Conservation (phyloP, 306 rosid genomes). For the Fragaria ananassa region DNA sequence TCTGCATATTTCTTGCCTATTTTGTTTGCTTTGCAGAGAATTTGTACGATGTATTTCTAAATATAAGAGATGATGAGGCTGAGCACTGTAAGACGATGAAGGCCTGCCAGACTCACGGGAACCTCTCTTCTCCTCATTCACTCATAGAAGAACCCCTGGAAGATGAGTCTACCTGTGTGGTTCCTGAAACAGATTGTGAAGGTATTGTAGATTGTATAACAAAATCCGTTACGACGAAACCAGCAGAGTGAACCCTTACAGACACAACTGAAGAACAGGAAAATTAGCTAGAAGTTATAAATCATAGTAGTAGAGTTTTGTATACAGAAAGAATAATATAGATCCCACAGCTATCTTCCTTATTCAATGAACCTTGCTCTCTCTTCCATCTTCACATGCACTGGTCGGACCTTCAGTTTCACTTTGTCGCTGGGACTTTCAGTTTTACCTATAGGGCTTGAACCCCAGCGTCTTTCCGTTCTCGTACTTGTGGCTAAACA, state of each 20-base stretch:
- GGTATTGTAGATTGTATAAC: conserved; percentile 80
- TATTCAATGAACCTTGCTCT: not conserved
- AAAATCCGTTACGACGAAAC: conserved; percentile 53
- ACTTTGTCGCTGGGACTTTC: not conserved
- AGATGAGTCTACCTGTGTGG: conserved; percentile 36
- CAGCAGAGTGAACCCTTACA: conserved; percentile 35
- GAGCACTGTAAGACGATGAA: conserved; percentile 98
- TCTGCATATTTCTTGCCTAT: not conserved
- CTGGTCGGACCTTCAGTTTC: not conserved
- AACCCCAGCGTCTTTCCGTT: not conserved
- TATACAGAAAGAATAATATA: conserved; percentile 20
- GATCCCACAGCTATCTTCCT: conserved; percentile 4
- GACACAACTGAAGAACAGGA: conserved; percentile 6
- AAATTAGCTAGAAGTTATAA: conserved; percentile 22
- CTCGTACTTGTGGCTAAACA: not conserved
- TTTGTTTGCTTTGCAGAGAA: conserved; percentile 45
- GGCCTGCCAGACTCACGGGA: conserved; percentile 91
- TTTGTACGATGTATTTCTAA: conserved; percentile 79
- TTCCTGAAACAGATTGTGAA: conserved; percentile 54
- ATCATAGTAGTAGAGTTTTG: conserved; percentile 17
- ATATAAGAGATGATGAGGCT: conserved; percentile 93
- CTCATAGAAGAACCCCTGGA: conserved; percentile 37
- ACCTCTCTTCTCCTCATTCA: conserved; percentile 89
- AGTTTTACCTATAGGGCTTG: not conserved
- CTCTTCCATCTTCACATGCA: not conserved